Evolutionary conservation across 2,329 filamentous ascomycete species (phyloP), one percentile per base, ranked within the genome.

Genomic region (Claviceps maximensis): DNA sequence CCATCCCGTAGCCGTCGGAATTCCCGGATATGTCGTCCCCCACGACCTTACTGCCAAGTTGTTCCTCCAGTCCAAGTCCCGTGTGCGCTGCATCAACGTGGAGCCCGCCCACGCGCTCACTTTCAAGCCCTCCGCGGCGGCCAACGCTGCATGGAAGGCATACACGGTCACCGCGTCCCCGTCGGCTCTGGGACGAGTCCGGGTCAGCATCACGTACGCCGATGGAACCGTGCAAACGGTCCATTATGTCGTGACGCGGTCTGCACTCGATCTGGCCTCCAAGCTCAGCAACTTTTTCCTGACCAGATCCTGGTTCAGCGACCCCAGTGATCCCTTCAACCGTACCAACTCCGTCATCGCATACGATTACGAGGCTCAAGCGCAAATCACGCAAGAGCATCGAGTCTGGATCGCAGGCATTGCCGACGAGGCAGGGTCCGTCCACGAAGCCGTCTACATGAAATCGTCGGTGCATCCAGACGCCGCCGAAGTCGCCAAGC

Each of bases 341-440:
- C 70, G 79, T 31, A 70, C 73, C 0, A 74, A 76, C 0, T 81
- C 78, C 0, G 69, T 80, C 54, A 76, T 82, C 64, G 74, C 73
- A 0, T 82, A 80, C 56, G 78, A 83, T 58, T 74, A 65, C 60
- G 78, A 71, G 63, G 71, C 57, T 2, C 61, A 63, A 6, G 57
- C 65, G 8, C 68, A 70, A 25, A 72, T 77, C 3, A 62, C 65
- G 31, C 74, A 76, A 50, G 73, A 77, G 36, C 53, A 67, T 1
- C 71, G 79, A 1, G 77, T 73, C 7, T 82, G 79, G 79, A 74
- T 82, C 4, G 72, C 78, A 0, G 79, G 79, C 0, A 67, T 83
- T 0, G 80, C 77, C 53, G 79, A 82, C 53, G 79, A 83, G 63
- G 79, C 70, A 0, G 79, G 79, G 0, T 78, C 78, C 1, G 73